Evolutionary conservation across 768 basidiomycete genomes (phyloP).

Genomic region (Lyophyllum atratum): DNA sequence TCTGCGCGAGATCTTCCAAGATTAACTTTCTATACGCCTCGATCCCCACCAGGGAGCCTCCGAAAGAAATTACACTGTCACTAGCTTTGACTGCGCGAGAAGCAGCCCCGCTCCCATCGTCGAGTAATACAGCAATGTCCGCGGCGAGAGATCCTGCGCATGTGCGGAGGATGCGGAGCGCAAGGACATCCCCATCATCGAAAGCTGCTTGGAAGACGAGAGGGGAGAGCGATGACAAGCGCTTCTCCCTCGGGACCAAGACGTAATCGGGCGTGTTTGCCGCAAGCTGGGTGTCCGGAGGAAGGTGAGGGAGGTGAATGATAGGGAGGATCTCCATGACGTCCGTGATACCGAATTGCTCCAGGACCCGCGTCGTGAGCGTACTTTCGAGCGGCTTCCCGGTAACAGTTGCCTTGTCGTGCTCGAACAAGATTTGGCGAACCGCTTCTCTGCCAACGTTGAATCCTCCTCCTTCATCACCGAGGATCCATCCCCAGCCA

Average conservation of each 20-base stretch:
- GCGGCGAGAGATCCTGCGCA: slow-evolving; percentile 58
- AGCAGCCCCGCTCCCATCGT: slow-evolving; percentile 22
- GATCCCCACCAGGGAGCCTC: slow-evolving; percentile 75
- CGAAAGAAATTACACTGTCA: slow-evolving; percentile 70
- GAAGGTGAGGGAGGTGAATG: slow-evolving; percentile 65
- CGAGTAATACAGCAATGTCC: slow-evolving; percentile 57
- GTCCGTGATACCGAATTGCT: slow-evolving; percentile 54
- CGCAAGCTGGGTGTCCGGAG: slow-evolving; percentile 19
- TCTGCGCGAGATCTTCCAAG: slow-evolving; percentile 53
- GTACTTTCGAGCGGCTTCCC: slow-evolving; percentile 30
- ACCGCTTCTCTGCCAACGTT: slow-evolving; percentile 77
- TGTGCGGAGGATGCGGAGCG: slow-evolving; percentile 54
- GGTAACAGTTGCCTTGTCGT: slow-evolving; percentile 50
- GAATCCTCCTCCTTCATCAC: slow-evolving; percentile 84
- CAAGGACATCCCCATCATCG: slow-evolving; percentile 64
- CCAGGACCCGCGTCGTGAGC: slow-evolving; percentile 51
- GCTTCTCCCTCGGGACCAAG: slow-evolving; percentile 59
- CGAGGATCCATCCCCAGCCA: slow-evolving; percentile 85
- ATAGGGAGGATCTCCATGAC: slow-evolving; percentile 66
- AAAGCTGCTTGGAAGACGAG: slow-evolving; percentile 81
- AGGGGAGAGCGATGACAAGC: slow-evolving; percentile 72
- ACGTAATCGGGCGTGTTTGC: slow-evolving; percentile 29
- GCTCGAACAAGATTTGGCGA: slow-evolving; percentile 62
- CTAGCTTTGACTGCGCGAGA: slow-evolving; percentile 48
- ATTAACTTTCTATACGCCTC: slow-evolving; percentile 57